Conservation (phyloP, 768 basidiomycete species). For the Psilocybe azurescens region DNA sequence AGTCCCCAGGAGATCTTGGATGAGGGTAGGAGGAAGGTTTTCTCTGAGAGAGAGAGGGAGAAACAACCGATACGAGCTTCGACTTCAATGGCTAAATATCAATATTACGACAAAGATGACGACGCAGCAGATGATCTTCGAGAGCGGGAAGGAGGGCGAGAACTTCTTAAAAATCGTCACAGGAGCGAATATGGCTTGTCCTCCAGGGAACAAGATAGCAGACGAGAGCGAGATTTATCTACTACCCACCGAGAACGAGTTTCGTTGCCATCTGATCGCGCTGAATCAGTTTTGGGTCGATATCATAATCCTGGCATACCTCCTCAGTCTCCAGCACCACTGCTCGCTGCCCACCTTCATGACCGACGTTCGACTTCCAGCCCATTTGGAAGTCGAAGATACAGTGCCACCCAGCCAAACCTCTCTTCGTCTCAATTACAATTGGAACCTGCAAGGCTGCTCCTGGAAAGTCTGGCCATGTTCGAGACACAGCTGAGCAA, state of each 20-base stretch:
- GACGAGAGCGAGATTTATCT: conserved; percentile 10
- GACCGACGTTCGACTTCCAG: conserved; percentile 26
- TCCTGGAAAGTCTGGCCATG: conserved; percentile 70
- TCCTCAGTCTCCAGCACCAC: conserved; percentile 13
- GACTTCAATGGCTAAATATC: conserved; percentile 62
- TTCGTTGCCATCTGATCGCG: conserved; percentile 19
- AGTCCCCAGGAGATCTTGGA: conserved; percentile 40
- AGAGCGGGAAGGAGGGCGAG: conserved; percentile 10
- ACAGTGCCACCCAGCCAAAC: conserved; percentile 20
- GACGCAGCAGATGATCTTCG: conserved; percentile 12
- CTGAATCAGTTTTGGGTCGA: conserved; percentile 28
- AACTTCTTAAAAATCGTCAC: conserved; percentile 42
- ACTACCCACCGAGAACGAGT: conserved; percentile 21
- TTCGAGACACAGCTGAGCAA: conserved; percentile 73
- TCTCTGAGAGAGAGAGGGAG: conserved; percentile 24
- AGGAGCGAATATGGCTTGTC: conserved; percentile 43
- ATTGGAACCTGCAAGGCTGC: conserved; percentile 69
- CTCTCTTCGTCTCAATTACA: conserved; percentile 27
- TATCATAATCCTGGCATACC: conserved; percentile 18
- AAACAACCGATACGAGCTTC: conserved; percentile 42
- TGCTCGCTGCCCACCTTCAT: conserved; percentile 24
- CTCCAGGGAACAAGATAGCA: conserved; percentile 7
- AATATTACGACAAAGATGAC: conserved; percentile 34
- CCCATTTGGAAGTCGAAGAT: conserved; percentile 30
- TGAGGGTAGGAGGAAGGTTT: conserved; percentile 27